Evolutionary conservation across 768 basidiomycete genomes (phyloP), one percentile per base, ranked within the genome.

Genomic region (Lentinus tigrinus): DNA sequence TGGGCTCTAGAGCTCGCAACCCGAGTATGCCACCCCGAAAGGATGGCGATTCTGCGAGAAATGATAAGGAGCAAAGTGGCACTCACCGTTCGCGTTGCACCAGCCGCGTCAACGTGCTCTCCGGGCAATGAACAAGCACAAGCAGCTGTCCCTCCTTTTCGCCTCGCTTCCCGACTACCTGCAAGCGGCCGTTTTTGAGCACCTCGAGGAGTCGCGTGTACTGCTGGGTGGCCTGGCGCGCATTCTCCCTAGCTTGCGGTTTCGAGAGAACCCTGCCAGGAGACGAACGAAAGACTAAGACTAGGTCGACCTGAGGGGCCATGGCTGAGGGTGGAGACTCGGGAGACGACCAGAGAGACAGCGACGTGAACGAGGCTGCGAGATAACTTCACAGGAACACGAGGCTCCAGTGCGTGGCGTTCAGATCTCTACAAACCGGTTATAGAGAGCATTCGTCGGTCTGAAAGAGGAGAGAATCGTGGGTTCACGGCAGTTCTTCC

Each of bases 151-250:
- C 89, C 49, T 89, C 74, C 10, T 80, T 80, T 66, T 89, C 88
- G n/a, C 93, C 93, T 23, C 86, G 78, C 58, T 90, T 78, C 10
- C 89, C 90, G 1, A 89, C 88, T 0, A 85, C 89, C 48, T 81
- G 80, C 47, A 95, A 73, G 3, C 88, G 88, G 2, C 84, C 84
- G 16, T 77, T 74, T 16, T 75, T 81, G 19, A 95, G 80, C 0
- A 80, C 79, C 19, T 82, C 74, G 19, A 91, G 74, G 39, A 95
- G 79, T 7, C 78, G 75, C 14, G 75, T 73, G 69, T 93, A 94
- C 61, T 93, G 89, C 34, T 78, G 77, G 65, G 87, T 81, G 3
- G 89, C 85, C 62, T 84, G 85, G 6, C 78, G 73, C 1, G 83
- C 81, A 47, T 88, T 84, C 63, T 86, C 80, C 28, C 82, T 77